phyloP scores from a whole-genome alignment of 441 rosid genomes.

The Pelargonium citronellum region DNA sequence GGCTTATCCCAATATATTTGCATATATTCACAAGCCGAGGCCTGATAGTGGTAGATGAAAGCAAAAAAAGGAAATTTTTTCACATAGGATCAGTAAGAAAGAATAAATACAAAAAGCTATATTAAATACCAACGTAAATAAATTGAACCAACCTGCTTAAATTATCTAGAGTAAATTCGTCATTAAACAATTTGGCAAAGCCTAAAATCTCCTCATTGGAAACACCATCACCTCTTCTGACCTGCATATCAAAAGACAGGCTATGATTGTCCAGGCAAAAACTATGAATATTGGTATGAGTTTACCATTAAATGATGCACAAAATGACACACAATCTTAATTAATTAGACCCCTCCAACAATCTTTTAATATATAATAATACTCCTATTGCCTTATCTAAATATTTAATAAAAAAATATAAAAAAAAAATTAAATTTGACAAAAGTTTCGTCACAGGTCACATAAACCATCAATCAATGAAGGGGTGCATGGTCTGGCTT shows the following conservation, averaged over 20 bases:
- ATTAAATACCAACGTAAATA: slow-evolving; percentile 14
- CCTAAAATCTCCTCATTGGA: slow-evolving; percentile 69
- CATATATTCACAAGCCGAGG: slow-evolving; percentile 79
- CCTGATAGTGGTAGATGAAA: slow-evolving; percentile 34
- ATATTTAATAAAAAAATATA: too few species aligned
- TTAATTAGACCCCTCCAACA: too few species aligned
- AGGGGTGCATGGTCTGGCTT: too few species aligned
- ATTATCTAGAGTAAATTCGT: slow-evolving; percentile 75
- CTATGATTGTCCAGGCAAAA: slow-evolving; percentile 9
- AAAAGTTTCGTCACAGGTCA: too few species aligned
- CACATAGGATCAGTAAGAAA: slow-evolving; percentile 14
- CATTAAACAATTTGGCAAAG: slow-evolving; percentile 79
- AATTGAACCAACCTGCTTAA: slow-evolving; percentile 52
- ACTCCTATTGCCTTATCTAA: too few species aligned
- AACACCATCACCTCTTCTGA: slow-evolving; percentile 59
- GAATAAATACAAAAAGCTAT: slow-evolving; percentile 13
- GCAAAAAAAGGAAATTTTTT: slow-evolving; percentile 15
- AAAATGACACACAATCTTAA: neutral
- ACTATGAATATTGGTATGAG: neutral
- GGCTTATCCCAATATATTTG: slow-evolving; percentile 78
- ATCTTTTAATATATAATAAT: too few species aligned
- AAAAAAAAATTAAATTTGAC: too few species aligned
- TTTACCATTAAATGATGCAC: neutral
- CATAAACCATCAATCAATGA: too few species aligned
- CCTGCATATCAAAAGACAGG: slow-evolving; percentile 33